Evolutionary conservation across 2,329 filamentous ascomycete genomes (phyloP).

Genomic region (Spiromastix sp.): DNA sequence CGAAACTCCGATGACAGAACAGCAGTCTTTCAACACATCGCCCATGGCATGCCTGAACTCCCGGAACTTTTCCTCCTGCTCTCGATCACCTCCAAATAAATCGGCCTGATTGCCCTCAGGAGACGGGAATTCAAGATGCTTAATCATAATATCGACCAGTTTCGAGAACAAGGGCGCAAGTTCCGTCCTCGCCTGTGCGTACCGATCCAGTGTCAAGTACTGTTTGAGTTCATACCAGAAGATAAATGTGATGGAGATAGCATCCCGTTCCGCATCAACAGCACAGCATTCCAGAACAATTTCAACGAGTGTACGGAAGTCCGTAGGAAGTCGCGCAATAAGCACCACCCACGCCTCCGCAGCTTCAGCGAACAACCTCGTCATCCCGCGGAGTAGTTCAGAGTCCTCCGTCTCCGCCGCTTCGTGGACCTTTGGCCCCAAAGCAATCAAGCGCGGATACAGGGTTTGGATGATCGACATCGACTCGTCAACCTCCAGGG

Average conservation of each 20-base stretch:
- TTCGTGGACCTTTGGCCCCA: conserved; percentile 66
- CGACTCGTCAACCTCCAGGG: conserved; percentile 85
- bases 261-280: conserved; percentile 78
- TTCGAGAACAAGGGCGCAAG: conserved; percentile 75
- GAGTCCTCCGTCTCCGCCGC: conserved; percentile 70
- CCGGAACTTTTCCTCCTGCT: conserved; percentile 92
- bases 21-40: conserved; percentile 93
- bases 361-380: conserved; percentile 82
- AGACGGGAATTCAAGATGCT: conserved; percentile 76
- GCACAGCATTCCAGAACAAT: conserved; percentile 85
- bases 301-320: conserved; percentile 80
- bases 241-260: conserved; percentile 84
- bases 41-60: conserved; percentile 97
- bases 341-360: conserved; percentile 91
- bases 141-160: conserved; percentile 85
- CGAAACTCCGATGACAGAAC: conserved; percentile 87
- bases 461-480: conserved; percentile 70
- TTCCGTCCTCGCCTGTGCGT: conserved; percentile 67
- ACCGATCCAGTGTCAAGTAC: conserved; percentile 82
- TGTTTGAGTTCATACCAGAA: conserved; percentile 99
- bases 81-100: conserved; percentile 88
- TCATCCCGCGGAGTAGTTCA: conserved; percentile 79
- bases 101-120: conserved; percentile 69
- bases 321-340: conserved; percentile 69
- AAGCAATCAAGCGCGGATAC: conserved; percentile 66